phyloP scores from a whole-genome alignment of 2,329 filamentous ascomycete species.

The Talaromyces sp. region DNA sequence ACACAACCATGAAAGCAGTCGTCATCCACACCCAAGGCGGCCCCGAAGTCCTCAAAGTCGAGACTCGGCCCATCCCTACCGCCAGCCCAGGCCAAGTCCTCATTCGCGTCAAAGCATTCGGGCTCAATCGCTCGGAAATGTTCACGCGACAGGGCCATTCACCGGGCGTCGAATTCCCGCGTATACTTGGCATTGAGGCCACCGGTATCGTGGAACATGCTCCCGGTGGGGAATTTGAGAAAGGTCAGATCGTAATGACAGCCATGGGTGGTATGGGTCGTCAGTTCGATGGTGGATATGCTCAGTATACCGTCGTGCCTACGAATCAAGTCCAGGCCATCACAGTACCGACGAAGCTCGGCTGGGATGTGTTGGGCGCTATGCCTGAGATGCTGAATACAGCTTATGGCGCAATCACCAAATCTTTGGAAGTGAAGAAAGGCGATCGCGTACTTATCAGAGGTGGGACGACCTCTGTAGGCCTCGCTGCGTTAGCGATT shows the following conservation, averaged over 20 bases:
- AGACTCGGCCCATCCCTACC: conserved; percentile 38
- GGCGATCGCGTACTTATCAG: conserved; percentile 48
- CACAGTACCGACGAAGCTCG: conserved; percentile 29
- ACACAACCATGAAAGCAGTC: conserved; percentile 44
- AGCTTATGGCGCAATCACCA: conserved; percentile 46
- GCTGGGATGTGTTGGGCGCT: conserved; percentile 46
- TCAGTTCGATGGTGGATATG: conserved; percentile 49
- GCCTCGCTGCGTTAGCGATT: conserved; percentile 47
- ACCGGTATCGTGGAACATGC: conserved; percentile 41
- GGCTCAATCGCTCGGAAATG: conserved; percentile 48
- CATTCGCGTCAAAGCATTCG: conserved; percentile 44
- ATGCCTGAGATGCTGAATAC: conserved; percentile 54
- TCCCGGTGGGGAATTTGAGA: conserved; percentile 34
- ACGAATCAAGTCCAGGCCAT: conserved; percentile 40
- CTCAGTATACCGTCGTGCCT: conserved; percentile 48
- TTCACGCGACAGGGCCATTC: conserved; percentile 48
- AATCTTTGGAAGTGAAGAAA: conserved; percentile 35
- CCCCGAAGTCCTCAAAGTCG: conserved; percentile 40
- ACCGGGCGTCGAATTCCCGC: conserved; percentile 41
- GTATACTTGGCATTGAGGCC: conserved; percentile 49
- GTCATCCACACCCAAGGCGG: conserved; percentile 41
- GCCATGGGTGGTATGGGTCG: conserved; percentile 51
- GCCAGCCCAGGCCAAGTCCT: conserved; percentile 40
- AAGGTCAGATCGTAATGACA: conserved; percentile 45
- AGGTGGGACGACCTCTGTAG: conserved; percentile 50